Percentiles rank a stretch among this genome's conserved stretches.
phyloP scores from a whole-genome alignment of 306 rosid species.

The Sindora glabra region DNA sequence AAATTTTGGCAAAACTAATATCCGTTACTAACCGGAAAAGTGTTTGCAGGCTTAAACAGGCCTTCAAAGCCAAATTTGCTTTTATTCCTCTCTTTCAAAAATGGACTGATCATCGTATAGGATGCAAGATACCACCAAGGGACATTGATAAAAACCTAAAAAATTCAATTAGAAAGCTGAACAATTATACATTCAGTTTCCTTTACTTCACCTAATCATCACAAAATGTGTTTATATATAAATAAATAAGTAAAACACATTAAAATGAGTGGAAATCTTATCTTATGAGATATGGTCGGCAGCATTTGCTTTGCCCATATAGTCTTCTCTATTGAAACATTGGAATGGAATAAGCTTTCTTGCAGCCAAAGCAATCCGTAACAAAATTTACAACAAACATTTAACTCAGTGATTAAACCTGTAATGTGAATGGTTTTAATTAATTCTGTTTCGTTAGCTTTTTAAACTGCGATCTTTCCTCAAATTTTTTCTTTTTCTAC shows the following conservation, averaged over 20 bases:
- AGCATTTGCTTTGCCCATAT: slow-evolving; percentile 67
- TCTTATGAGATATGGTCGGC: slow-evolving; percentile 66
- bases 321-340: slow-evolving; percentile 37
- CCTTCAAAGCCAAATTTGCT: slow-evolving; percentile 42
- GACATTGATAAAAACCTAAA: slow-evolving; percentile 40
- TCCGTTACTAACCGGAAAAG: slow-evolving; percentile 59
- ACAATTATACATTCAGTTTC: too few relatives aligned
- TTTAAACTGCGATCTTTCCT: slow-evolving; percentile 53
- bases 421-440: slow-evolving; percentile 64
- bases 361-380: neutral
- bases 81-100: slow-evolving; percentile 43
- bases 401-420: slow-evolving; percentile 20
- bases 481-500: slow-evolving; percentile 46
- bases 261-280: too few relatives aligned
- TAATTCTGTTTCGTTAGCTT: slow-evolving; percentile 57
- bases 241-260: neutral
- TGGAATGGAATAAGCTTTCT: neutral
- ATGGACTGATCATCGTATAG: slow-evolving; percentile 36
- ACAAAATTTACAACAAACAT: neutral
- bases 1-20: neutral
- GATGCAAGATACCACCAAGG: slow-evolving; percentile 53
- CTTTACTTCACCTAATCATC: neutral
- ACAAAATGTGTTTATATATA: neutral
- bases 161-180: neutral
- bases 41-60: slow-evolving; percentile 31